Evolutionary conservation across 2,329 filamentous ascomycete species (phyloP), one percentile per base, ranked within the genome.

Genomic region (Alternaria novae-zelandiae): DNA sequence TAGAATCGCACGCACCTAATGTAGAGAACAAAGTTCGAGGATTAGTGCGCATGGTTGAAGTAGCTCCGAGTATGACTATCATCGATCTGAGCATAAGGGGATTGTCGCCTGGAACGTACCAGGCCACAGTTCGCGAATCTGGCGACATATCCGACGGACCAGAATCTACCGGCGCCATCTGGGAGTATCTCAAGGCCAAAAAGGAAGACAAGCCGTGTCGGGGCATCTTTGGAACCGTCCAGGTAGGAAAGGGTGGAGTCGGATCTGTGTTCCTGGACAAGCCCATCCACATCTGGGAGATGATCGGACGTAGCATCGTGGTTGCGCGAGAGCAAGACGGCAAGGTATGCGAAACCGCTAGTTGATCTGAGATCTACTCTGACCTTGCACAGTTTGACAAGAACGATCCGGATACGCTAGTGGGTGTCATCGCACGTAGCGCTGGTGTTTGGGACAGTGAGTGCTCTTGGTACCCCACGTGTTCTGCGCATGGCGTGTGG

Each of bases 381-480:
- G 58, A 67, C 63, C n/a, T 53, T 28, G 26, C 23, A 25, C 44
- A 74, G 72, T 72, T 74, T 60, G 70, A 74, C 49, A 73, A 72
- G 66, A 94, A 97, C 70, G 92, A 97, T 76, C 86, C 89, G 59
- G 89, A 96, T 78, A 97, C 94, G 20, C 84, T 97, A 54, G 92
- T 97, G 3, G 96, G 96, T 9, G 94, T 99, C 55, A 93, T 99
- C 82, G 96, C 96, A 59, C 86, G 96, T 77, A 97, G 94, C 80
- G 95, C 96, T 15, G 96, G 96, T n/a, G 91, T 97, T 65, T 99
- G 96, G 96, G 95, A 97, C 80, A 78, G 72, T 74, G 67, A 66
- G 72, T 74, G 54, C 44, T 57, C 56, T 61, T 58, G n/a, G 21
- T 56, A 36, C 46, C 47, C 54, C 41, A 60, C 54, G 43, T 49